Base-by-base conservation (phyloP, 805 yeast species). In the Yamadazyma endophytica region DNA sequence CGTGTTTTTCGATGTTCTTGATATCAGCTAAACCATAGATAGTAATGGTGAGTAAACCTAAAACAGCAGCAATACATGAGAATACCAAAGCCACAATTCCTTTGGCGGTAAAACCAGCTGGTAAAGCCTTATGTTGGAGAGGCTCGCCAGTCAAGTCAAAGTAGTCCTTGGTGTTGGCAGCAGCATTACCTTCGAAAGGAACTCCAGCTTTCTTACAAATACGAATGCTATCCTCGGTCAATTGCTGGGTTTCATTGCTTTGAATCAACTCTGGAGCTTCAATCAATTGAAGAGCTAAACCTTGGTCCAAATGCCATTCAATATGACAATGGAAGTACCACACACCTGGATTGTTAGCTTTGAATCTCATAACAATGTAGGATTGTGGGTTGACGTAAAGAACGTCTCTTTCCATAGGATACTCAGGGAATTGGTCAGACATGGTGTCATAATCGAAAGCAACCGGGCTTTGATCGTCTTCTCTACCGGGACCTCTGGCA, bases 291-390 rank as follows among this genome's bases (percentile, higher is more conserved):
- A 82, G 64, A 6, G 89, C 89, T 33, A 83, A 66, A 17, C 94
- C 94, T 61, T 83, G 92, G 44, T 77, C 81, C 54, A 83, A 71
- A 58, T 83, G 94, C 82, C 88, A 83, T 49, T 83, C 90, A 33
- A 83, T 75, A 51, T 85, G 95, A 58, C 97, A 88, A 54, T 88
- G 97, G 78, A 88, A 83, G 39, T 82, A 75, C 96, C 96, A 89
- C 16, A 87, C 79, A 35, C 97, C 97, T 3, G 96, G 96, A 49
- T 89, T 88, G 48, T 82, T 77, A 9, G 96, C 87, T 46, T 64
- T 71, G 56, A 86, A 86, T 43, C 96, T 66, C 19, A 78, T 50
- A 12, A 80, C 88, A 30, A 79, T 55, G 52, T 77, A 73, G 2
- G 89, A 85, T 45, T 79, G 77, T 20, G 82, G 75, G 30, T 77